Evolutionary conservation across 192 early-diverging fungal species (phyloP).

Genomic region (Coemansia guatemalensis): DNA sequence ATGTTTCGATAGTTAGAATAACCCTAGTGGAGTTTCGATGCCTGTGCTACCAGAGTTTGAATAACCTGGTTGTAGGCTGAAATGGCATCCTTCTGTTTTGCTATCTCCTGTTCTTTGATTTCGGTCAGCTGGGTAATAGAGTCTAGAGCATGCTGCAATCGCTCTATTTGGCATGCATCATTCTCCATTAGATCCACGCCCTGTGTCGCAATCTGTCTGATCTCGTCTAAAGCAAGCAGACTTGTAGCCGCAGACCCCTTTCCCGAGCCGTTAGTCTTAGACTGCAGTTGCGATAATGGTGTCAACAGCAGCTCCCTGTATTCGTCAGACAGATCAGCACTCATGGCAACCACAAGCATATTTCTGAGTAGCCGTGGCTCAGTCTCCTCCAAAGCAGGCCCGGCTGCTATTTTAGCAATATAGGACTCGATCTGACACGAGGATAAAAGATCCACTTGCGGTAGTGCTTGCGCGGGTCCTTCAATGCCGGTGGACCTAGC

Average conservation of each 20-base stretch:
- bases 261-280: neutral
- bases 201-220: constrained; percentile 21
- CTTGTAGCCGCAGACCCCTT: neutral
- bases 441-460: neutral
- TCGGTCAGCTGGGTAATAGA: constrained; percentile 21
- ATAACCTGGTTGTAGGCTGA: constrained; percentile 49
- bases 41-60: constrained; percentile 44
- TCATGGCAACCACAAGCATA: constrained; percentile 13
- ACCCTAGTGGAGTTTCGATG: constrained; percentile 32
- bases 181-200: neutral
- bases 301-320: constrained; percentile 11
- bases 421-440: neutral
- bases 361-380: constrained; percentile 41
- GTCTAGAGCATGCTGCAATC: constrained; percentile 20
- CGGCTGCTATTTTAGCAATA: neutral
- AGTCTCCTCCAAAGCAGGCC: neutral
- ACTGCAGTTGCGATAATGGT: constrained; percentile 11
- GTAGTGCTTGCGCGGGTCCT: neutral
- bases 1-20: no score
- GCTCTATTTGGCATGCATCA: neutral
- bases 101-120: constrained; percentile 18
- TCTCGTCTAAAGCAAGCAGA: constrained; percentile 15
- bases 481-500: neutral
- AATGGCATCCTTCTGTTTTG: constrained; percentile 29
- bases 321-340: constrained; percentile 5